These are phyloP conservation scores for bread wheat (Triticum aestivum) DNA, from an alignment of 176 grass and related monocot genomes.

Conservation along the genomic window IWGSC_CS_RefSeq_v2.1 NC_057795.1:412288213-412288712, in stretches of 20 bases:
- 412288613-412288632: slow-evolving; percentile 89
- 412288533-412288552: slow-evolving; percentile 70
- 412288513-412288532: slow-evolving; percentile 48
- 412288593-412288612: slow-evolving; percentile 75
- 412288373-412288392: neutral
- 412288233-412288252: slow-evolving; percentile 1
- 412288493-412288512: neutral
- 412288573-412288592: slow-evolving; percentile 89
- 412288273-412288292: slow-evolving; percentile 54
- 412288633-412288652: slow-evolving; percentile 88
- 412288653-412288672: slow-evolving; percentile 61
- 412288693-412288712: slow-evolving; percentile 15
- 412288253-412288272: slow-evolving; percentile 31
- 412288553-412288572: slow-evolving; percentile 74
- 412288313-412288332: slow-evolving; percentile 51
- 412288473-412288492: neutral
- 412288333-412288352: slow-evolving; percentile 28
- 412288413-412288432: too few relatives aligned
- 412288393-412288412: neutral
- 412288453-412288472: too few relatives aligned
- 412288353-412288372: neutral
- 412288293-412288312: slow-evolving; percentile 44
- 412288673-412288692: slow-evolving; percentile 56
- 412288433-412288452: too few relatives aligned
- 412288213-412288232: neutral